Evolutionary conservation across 202 grass and related monocot species (phyloP), one percentile per base, ranked within the genome.

Genomic region (Thinopyrum obtusiflorum): DNA sequence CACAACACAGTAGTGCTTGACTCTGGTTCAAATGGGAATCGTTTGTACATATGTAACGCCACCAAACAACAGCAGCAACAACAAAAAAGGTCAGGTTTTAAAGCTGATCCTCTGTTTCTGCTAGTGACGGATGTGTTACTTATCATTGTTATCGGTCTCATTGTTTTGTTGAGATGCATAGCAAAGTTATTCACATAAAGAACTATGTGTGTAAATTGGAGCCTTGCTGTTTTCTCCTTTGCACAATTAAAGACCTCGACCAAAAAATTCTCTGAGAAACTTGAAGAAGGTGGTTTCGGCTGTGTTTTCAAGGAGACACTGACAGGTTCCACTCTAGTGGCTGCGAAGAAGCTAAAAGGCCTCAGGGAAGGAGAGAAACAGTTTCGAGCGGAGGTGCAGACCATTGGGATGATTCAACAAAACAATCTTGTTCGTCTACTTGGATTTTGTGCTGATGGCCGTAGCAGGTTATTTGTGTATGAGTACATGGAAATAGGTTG

Each of bases 231-330:
- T 37, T 89, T 74, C 36, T 84, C 87, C 25, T 84, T 60, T 74
- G 63, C 42, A 35, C 35, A 89, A 73, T 53, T 84, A 46, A 84
- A 80, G 49, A 79, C 0, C 26, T 73, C 78, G 13, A 89, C 87
- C 12, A 81, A 53, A 32, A 75, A 84, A 9, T 89, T 84, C 65
- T 73, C 64, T 21, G 31, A 84, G 1, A 88, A 74, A 42, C 46
- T 84, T 4, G 81, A 81, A 31, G 62, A 84, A 83, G 86, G 86
- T 60, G 81, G 80, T 7, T 84, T 84, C 26, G 81, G 74, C n/a
- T 61, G 64, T 84, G 86, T 88, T 65, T 88, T 74, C 25, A 88
- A 18, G 73, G 86, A 81, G 46, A 62, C 25, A 32, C 65, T 84
- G 49, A 64, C 24, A 31, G 65, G 7, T 65, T 11, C 17, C 3